Conservation (phyloP, 345 rosid genomes). For the Passiflora organensis region DNA sequence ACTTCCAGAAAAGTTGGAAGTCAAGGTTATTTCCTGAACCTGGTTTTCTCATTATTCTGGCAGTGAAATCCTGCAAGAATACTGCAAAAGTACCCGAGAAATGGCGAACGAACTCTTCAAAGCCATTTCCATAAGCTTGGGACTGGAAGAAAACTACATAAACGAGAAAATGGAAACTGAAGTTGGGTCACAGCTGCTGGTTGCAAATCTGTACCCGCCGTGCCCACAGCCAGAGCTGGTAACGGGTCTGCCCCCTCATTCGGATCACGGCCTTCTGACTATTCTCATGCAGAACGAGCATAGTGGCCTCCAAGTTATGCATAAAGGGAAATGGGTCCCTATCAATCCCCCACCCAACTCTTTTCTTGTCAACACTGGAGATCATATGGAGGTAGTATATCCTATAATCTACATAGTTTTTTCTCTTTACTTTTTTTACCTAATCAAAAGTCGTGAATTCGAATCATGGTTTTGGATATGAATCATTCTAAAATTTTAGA, state of each 20-base stretch:
- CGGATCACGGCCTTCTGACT: slow-evolving; percentile 69
- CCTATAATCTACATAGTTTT: too few species aligned
- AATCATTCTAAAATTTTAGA: too few species aligned
- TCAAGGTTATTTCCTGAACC: not conserved
- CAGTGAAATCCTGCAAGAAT: slow-evolving; percentile 33
- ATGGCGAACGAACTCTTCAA: slow-evolving; percentile 28
- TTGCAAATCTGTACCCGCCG: slow-evolving; percentile 18
- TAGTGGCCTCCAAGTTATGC: slow-evolving; percentile 77
- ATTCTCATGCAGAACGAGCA: slow-evolving; percentile 94
- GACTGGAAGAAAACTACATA: slow-evolving; percentile 31
- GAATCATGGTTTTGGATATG: too few species aligned
- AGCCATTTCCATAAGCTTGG: slow-evolving; percentile 51
- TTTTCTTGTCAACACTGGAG: slow-evolving; percentile 80
- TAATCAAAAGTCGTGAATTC: too few species aligned
- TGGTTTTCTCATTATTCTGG: not conserved
- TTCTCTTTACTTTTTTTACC: too few species aligned
- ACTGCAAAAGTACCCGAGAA: slow-evolving; percentile 25
- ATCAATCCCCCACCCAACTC: slow-evolving; percentile 83
- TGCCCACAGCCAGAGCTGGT: slow-evolving; percentile 83
- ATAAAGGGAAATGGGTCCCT: slow-evolving; percentile 62
- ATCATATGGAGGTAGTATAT: slow-evolving; percentile 55
- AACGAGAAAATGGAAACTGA: slow-evolving; percentile 27
- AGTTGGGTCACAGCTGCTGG: slow-evolving; percentile 24
- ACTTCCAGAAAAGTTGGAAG: not conserved
- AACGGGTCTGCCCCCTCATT: slow-evolving; percentile 82